phyloP scores from a whole-genome alignment of 148 eudicot species.

The Camellia granthamiana region DNA sequence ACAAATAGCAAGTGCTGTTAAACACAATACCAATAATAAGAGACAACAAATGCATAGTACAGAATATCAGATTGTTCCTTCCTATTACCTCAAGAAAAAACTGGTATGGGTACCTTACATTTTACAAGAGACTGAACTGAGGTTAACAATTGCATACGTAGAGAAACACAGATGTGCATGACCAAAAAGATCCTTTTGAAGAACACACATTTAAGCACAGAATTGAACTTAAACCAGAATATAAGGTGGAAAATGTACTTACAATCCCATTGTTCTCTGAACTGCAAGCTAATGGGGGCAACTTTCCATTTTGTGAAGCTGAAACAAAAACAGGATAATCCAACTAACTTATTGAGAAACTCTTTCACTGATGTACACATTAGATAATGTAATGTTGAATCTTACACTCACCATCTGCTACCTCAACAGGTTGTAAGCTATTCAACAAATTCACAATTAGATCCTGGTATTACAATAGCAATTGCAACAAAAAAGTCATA shows the following conservation, averaged over 20 bases:
- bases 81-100: conserved; percentile 4
- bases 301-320: conserved; percentile 69
- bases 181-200: neutral
- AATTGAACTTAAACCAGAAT: conserved; percentile 8
- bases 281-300: conserved; percentile 46
- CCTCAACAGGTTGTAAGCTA: conserved; percentile 67
- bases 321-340: conserved; percentile 22
- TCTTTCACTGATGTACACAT: conserved; percentile 5
- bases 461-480: conserved; percentile 48
- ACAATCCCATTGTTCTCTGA: conserved; percentile 75
- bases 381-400: neutral
- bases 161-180: neutral
- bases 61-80: neutral
- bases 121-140: neutral
- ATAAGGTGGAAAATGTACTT: conserved; percentile 28
- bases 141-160: neutral
- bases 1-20: neutral
- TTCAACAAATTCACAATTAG: conserved; percentile 64
- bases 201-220: neutral
- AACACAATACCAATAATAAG: neutral
- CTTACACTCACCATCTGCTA: conserved; percentile 63
- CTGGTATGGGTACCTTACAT: neutral
- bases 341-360: conserved; percentile 10
- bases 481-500: neutral
- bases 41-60: neutral